phyloP scores from a whole-genome alignment of 805 yeast species.

The Teunomyces lycoperdinae region DNA sequence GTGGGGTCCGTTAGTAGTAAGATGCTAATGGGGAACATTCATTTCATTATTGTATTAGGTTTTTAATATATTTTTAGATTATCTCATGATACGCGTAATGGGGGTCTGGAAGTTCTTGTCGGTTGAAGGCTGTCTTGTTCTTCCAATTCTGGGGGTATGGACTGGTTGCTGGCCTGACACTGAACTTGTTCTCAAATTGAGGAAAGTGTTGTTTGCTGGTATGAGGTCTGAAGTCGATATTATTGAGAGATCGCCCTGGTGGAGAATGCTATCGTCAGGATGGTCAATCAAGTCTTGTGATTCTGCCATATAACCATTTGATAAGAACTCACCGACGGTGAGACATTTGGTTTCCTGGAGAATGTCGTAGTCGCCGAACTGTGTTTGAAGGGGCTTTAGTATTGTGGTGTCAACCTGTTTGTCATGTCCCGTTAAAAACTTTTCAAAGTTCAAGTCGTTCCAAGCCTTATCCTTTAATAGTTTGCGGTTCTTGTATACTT shows the following conservation, averaged over 20 bases:
- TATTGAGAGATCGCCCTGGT: conserved; percentile 33
- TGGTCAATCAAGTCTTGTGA: conserved; percentile 10
- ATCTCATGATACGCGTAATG: conserved; percentile 35
- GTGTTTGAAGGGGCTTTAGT: conserved; percentile 24
- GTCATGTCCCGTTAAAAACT: conserved; percentile 19
- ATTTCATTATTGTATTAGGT: conserved; percentile 2
- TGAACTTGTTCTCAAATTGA: conserved; percentile 17
- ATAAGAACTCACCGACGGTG: conserved; percentile 30
- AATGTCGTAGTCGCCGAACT: conserved; percentile 12
- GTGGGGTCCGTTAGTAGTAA: not conserved
- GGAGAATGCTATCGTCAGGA: conserved; percentile 25
- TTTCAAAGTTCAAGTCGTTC: conserved; percentile 32
- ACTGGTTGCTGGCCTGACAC: conserved; percentile 8
- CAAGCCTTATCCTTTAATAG: conserved; percentile 30
- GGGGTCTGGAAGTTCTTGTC: conserved; percentile 44
- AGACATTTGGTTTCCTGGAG: conserved; percentile 14
- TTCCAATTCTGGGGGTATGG: conserved; percentile 40
- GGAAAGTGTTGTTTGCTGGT: conserved; percentile 26
- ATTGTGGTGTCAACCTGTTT: conserved; percentile 30
- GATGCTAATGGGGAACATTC: not conserved
- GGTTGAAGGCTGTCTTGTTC: conserved; percentile 37
- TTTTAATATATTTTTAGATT: not conserved
- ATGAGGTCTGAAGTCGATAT: conserved; percentile 28
- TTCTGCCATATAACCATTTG: conserved; percentile 24
- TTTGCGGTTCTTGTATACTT: conserved; percentile 32